Base-by-base conservation (phyloP, 1,139 yeast genomes). In the Suhomyces atakaporum region DNA sequence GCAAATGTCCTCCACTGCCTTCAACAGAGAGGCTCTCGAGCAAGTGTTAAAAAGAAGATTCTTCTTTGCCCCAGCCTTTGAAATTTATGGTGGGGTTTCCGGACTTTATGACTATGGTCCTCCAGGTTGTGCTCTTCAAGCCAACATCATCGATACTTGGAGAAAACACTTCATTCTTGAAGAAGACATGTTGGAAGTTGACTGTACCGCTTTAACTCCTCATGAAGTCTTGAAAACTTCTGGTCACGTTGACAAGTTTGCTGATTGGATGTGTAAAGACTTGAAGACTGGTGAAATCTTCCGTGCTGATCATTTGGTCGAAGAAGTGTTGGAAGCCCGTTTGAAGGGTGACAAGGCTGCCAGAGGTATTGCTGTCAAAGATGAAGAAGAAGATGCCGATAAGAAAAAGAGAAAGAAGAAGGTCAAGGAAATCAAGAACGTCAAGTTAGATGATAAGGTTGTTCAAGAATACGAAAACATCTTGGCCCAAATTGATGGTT, bases 221-320 rank as follows among this genome's bases (percentile, higher is more conserved):
- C 84, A 87, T 57, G 98, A 94, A 61, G 98, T 94, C 29, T 77
- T 94, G 63, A 94, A 94, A 71, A 94, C 98, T 30, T 90, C 97
- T 35, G 99, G 99, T 53, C 99, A 94, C 64, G 98, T 94, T 46
- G 98, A 92, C 63, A 92, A 94, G 74, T 94, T 94, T 62, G 87
- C 97, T 46, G 99, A 94, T 65, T 94, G 97, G 97, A 92, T 94
- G 98, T 89, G 96, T 66, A 84, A 85, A 60, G 99, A 94, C 66
- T 73, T 81, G 58, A 85, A 87, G 60, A 85, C 97, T 31, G 98
- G 98, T 48, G 99, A 94, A 69, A 94, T 94, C 53, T 94, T 94
- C 75, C 81, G 99, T 69, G 97, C 97, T 35, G 99, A 94, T 63
- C 98, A 94, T 63, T 73, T 94, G 58, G 95, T 94, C 37, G 98